A percentile compares a stretch with the other conserved stretches of the same genome.
These are phyloP conservation scores for Metschnikowia gruessii DNA, from an alignment of 805 yeast species.

Conservation along the genomic window DNA sequence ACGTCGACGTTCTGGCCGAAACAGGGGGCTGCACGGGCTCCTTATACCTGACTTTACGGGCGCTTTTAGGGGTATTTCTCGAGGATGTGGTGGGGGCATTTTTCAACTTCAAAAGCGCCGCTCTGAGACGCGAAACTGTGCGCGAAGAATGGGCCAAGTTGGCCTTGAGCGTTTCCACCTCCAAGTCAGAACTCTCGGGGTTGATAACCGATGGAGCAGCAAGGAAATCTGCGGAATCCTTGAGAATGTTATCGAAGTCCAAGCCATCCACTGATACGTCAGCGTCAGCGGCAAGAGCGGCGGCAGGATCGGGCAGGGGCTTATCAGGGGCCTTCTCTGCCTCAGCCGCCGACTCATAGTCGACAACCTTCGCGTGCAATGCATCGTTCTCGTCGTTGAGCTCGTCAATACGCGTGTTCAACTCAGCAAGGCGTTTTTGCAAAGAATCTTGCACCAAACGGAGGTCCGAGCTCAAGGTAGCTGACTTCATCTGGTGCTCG, in stretches of 20 bases:
- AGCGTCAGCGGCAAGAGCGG: conserved; percentile 1
- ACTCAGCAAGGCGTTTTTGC: conserved; percentile 43
- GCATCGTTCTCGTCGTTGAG: conserved; percentile 69
- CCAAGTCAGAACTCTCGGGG: conserved; percentile 47
- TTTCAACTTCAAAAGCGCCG: conserved; percentile 44
- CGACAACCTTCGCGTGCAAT: conserved; percentile 40
- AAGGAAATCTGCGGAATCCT: conserved; percentile 23
- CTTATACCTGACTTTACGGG: conserved; percentile 16
- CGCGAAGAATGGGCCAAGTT: conserved; percentile 64
- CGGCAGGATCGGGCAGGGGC: not conserved
- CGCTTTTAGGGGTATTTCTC: conserved; percentile 25
- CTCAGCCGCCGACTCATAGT: conserved; percentile 7
- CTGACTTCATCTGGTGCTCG: conserved; percentile 39
- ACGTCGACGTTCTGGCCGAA: conserved; percentile 24
- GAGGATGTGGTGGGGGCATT: conserved; percentile 20
- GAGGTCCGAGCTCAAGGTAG: conserved; percentile 39
- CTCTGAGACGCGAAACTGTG: conserved; percentile 58
- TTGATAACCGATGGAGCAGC: conserved; percentile 27
- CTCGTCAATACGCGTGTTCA: conserved; percentile 52
- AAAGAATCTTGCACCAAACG: conserved; percentile 34
- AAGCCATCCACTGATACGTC: conserved; percentile 21
- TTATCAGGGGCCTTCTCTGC: not conserved
- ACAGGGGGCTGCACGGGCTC: conserved; percentile 14
- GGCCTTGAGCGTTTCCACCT: conserved; percentile 62
- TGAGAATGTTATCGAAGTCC: conserved; percentile 33